Evolutionary conservation across 2,329 filamentous ascomycete genomes (phyloP), one percentile per base, ranked within the genome.

Genomic region (Colletotrichum trifolii): DNA sequence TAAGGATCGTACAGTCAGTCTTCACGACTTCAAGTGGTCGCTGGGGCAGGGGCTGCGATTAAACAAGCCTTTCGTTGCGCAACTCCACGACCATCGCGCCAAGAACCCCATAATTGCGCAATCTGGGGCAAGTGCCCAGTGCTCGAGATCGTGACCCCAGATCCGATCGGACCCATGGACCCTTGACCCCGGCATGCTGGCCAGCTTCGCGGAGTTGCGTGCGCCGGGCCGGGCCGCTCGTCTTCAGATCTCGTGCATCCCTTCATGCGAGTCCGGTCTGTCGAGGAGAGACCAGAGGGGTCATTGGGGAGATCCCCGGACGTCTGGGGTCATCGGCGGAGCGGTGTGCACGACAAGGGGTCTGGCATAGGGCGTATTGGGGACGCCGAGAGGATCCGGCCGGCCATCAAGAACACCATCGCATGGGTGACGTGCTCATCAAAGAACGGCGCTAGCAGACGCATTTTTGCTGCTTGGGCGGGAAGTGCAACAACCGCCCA

Each of bases 71-170:
- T 17, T 60, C 33, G 6, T 48, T 25, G 45, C 43, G 33, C 11
- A 17, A 36, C 12, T 15, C 1, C 10, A 11, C n/a, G 46, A n/a
- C 2, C 42, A 62, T 62, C 46, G 40, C 46, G 58, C 52, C 52
- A 56, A 56, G 52, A 33, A 35, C 40, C 58, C 58, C 62, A 47
- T 65, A 53, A 62, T 62, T 49, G 62, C 62, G 52, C 58, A 46
- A 62, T 62, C 62, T 62, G 52, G 58, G 52, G 46, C 40, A 52
- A 47, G 46, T 46, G 46, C 39, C 25, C 43, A 17, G 43, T 10
- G 15, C 42, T 13, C 58, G 46, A 62, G 46, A 65, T 56, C 52
- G 52, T 52, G 52, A 52, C 39, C 25, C n/a, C 15, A 54, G 55
- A 36, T 54, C 55, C 61, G 56, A 64, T 60, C 52, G 45, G 46